phyloP scores from a whole-genome alignment of 1,284 basidiomycete genomes.

The Sporisorium iseilematis-ciliati region DNA sequence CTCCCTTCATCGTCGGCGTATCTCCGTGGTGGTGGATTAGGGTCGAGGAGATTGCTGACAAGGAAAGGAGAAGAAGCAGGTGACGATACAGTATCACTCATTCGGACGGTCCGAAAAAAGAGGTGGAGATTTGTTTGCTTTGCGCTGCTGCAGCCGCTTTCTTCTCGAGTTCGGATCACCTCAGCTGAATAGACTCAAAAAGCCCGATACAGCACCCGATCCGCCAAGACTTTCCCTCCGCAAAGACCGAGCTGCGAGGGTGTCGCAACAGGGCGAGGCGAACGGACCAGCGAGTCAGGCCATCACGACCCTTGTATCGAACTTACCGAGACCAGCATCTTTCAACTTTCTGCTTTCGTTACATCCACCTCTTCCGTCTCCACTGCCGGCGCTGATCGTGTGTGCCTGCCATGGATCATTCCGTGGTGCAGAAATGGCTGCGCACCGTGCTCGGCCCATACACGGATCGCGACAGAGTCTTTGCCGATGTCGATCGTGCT shows the following conservation, averaged over 20 bases:
- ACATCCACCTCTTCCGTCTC: not conserved
- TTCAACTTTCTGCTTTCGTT: not conserved
- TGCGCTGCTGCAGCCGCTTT: not conserved
- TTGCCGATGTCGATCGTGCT: conserved; percentile 77
- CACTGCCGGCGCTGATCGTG: not conserved
- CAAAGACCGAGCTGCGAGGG: not conserved
- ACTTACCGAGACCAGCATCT: not conserved
- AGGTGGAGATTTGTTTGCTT: not conserved
- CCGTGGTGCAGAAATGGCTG: conserved; percentile 65
- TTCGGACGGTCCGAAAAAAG: too few relatives aligned
- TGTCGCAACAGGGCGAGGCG: conserved; percentile 7
- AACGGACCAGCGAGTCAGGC: conserved; percentile 23
- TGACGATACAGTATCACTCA: not conserved
- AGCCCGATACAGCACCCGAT: conserved; percentile 15
- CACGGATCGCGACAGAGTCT: conserved; percentile 74
- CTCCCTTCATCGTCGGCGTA: conserved; percentile 20
- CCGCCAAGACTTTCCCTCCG: conserved; percentile 18
- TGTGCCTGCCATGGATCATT: conserved; percentile 58
- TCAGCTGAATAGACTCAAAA: conserved; percentile 7
- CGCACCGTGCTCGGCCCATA: conserved; percentile 72
- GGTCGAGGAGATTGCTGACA: not conserved
- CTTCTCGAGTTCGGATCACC: conserved; percentile 27
- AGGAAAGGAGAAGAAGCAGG: not conserved
- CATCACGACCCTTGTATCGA: not conserved
- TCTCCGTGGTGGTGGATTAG: not conserved